These are phyloP conservation scores for Fusarium coicis DNA, from an alignment of 2,329 filamentous ascomycete genomes.

Conservation along the genomic window DNA sequence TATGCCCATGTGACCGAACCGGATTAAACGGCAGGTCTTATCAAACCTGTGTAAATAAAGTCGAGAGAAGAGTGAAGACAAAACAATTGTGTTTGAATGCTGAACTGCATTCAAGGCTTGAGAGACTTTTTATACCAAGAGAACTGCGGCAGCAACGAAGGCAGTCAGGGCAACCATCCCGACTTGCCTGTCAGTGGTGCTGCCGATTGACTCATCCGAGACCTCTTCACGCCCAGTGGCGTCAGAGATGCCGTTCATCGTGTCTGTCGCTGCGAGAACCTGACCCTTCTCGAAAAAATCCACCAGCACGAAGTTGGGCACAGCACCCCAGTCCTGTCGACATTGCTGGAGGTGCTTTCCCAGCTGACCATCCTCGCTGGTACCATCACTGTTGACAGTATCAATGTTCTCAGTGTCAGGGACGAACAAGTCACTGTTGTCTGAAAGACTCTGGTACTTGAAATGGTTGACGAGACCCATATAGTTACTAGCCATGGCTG, in stretches of 20 bases:
- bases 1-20: constrained; percentile 28
- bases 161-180: constrained; percentile 55
- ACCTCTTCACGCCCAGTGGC: constrained; percentile 50
- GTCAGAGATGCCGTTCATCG: constrained; percentile 66
- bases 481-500: constrained; percentile 67
- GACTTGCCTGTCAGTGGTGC: constrained; percentile 34
- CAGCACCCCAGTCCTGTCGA: constrained; percentile 65
- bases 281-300: constrained; percentile 83
- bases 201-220: constrained; percentile 32
- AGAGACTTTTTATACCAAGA: constrained; percentile 47
- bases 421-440: constrained; percentile 61
- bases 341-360: constrained; percentile 66
- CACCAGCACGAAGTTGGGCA: constrained; percentile 79
- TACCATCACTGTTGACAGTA: constrained; percentile 73
- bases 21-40: constrained; percentile 21
- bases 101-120: not conserved
- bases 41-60: constrained; percentile 20
- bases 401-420: constrained; percentile 70
- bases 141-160: constrained; percentile 55
- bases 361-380: constrained; percentile 62
- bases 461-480: constrained; percentile 87
- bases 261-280: constrained; percentile 75
- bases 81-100: constrained; percentile 4
- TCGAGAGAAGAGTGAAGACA: constrained; percentile 17
- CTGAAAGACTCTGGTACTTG: constrained; percentile 67